These are phyloP conservation scores for Claviceps digitariae DNA, from an alignment of 2,329 filamentous ascomycete genomes.

Conservation along the genomic window DNA sequence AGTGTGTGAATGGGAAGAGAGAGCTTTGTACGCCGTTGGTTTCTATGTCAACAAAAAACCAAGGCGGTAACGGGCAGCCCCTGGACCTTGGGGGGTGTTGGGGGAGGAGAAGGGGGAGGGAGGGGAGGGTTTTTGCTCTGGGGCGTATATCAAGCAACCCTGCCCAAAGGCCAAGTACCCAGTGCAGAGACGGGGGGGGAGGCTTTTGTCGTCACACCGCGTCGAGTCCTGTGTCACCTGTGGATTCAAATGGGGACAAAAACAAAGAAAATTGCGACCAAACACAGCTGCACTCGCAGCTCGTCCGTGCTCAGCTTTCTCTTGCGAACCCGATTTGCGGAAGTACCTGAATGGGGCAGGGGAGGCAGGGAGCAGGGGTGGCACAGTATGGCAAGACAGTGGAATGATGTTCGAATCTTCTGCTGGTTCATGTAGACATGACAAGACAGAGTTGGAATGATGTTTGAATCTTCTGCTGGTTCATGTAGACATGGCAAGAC, in stretches of 20 bases:
- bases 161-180: constrained; percentile 5
- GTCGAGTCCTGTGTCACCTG: background rate
- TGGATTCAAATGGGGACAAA: background rate
- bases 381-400: too few species aligned
- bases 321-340: background rate
- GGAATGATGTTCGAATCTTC: too few species aligned
- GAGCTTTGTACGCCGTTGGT: constrained; percentile 5
- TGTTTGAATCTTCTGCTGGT: too few species aligned
- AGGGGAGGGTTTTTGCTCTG: background rate
- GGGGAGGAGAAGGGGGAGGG: background rate
- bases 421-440: too few species aligned
- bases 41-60: constrained; percentile 14
- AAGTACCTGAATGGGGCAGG: background rate
- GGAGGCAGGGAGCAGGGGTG: too few species aligned
- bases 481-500: too few species aligned
- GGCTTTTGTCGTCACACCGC: constrained; percentile 4
- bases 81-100: constrained; percentile 10
- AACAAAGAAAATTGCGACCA: background rate
- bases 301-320: background rate
- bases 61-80: constrained; percentile 8
- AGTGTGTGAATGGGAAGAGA: too few species aligned
- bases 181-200: background rate
- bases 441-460: too few species aligned
- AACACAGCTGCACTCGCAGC: background rate
- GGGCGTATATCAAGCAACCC: constrained; percentile 1